Conservation (phyloP, 2,329 filamentous ascomycete species). For the Verruconis gallopava region DNA sequence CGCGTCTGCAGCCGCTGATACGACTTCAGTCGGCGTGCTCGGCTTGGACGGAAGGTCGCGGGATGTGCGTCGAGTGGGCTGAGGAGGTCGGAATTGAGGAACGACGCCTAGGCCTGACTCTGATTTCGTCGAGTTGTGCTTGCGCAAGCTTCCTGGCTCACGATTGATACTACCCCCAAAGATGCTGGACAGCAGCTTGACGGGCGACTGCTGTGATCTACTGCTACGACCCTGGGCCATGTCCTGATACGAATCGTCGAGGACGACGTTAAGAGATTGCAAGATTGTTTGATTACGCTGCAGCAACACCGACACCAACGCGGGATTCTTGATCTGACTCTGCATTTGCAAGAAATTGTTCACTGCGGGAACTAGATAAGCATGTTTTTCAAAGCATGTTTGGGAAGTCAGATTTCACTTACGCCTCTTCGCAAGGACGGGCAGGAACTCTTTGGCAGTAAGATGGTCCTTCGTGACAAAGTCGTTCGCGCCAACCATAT, state of each 20-base stretch:
- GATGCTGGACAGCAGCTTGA: slow-evolving; percentile 79
- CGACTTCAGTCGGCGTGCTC: not conserved
- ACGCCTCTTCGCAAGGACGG: slow-evolving; percentile 63
- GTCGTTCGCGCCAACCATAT: slow-evolving; percentile 53
- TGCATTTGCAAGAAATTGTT: slow-evolving; percentile 59
- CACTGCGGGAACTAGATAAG: too few species aligned
- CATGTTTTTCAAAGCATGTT: not conserved
- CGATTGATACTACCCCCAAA: slow-evolving; percentile 48
- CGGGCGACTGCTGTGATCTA: slow-evolving; percentile 64
- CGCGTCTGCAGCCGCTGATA: slow-evolving; percentile 6
- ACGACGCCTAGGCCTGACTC: not conserved
- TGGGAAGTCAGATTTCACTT: too few species aligned
- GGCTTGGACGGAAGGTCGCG: not conserved
- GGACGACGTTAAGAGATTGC: slow-evolving; percentile 51
- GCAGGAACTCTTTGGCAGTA: slow-evolving; percentile 57
- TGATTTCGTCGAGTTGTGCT: slow-evolving; percentile 16
- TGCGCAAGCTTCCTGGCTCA: slow-evolving; percentile 20
- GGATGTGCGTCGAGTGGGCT: not conserved
- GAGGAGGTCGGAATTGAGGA: not conserved
- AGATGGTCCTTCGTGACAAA: slow-evolving; percentile 63
- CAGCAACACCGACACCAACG: slow-evolving; percentile 54
- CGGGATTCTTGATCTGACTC: slow-evolving; percentile 52
- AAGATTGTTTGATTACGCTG: slow-evolving; percentile 68
- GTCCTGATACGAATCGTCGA: slow-evolving; percentile 47
- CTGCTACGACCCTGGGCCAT: slow-evolving; percentile 34